Evolutionary conservation across 2,329 filamentous ascomycete species (phyloP).

Genomic region (Trichoderma afroharzianum): DNA sequence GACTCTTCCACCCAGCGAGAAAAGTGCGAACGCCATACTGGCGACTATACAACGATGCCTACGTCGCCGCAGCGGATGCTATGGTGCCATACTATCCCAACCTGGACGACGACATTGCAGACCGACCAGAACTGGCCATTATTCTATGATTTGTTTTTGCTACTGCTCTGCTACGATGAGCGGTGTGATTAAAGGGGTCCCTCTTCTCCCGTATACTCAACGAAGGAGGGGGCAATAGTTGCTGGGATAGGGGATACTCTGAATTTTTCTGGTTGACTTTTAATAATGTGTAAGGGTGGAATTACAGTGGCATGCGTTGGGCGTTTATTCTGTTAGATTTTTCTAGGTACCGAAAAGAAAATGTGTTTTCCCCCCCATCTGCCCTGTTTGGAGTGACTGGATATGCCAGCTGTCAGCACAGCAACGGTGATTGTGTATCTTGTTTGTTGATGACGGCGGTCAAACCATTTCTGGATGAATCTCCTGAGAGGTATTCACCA

Average conservation of each 20-base stretch:
- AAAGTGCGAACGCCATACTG: slow-evolving; percentile 96
- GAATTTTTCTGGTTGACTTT: neutral
- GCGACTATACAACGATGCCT: slow-evolving; percentile 95
- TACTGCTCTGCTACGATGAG: neutral
- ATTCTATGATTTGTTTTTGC: slow-evolving; percentile 56
- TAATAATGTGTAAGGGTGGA: slow-evolving; percentile 14
- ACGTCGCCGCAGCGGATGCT: slow-evolving; percentile 86
- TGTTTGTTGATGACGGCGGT: neutral
- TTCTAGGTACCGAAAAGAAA: neutral
- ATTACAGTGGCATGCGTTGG: slow-evolving; percentile 12
- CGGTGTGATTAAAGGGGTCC: neutral
- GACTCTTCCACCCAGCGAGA: slow-evolving; percentile 91
- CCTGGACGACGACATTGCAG: slow-evolving; percentile 73
- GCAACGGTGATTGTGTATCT: neutral
- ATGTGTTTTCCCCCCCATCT: neutral
- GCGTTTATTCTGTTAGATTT: slow-evolving; percentile 9
- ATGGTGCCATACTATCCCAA: slow-evolving; percentile 97
- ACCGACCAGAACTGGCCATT: slow-evolving; percentile 77
- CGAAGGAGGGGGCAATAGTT: neutral
- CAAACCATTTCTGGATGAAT: neutral
- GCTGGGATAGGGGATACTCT: neutral
- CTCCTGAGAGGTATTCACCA: neutral
- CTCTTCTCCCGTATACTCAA: neutral
- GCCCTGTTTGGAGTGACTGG: neutral
- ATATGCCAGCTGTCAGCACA: neutral